phyloP scores from a whole-genome alignment of 805 yeast genomes.

The Wickerhamomyces xylosicus region DNA sequence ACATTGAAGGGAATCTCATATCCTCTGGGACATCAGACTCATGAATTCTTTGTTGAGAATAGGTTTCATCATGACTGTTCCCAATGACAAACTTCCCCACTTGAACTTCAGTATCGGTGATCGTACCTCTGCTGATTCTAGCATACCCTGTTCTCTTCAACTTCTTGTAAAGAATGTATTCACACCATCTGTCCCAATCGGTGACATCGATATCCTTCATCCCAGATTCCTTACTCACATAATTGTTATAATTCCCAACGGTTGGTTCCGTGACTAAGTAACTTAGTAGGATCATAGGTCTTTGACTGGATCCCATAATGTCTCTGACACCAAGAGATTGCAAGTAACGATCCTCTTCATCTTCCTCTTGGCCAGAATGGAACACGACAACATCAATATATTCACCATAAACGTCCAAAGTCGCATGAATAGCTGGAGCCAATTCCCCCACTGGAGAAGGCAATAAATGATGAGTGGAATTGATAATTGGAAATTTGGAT shows the following conservation, averaged over 20 bases:
- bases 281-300: slow-evolving; percentile 82
- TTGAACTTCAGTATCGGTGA: slow-evolving; percentile 95
- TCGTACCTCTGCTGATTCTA: slow-evolving; percentile 82
- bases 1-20: slow-evolving; percentile 66
- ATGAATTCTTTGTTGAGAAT: slow-evolving; percentile 45
- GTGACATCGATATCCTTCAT: slow-evolving; percentile 90
- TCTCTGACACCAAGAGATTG: slow-evolving; percentile 71
- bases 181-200: slow-evolving; percentile 98
- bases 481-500: slow-evolving; percentile 88
- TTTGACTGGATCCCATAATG: slow-evolving; percentile 70
- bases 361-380: slow-evolving; percentile 98
- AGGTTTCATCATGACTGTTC: slow-evolving; percentile 26
- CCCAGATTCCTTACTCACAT: slow-evolving; percentile 73
- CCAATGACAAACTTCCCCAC: slow-evolving; percentile 67
- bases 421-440: slow-evolving; percentile 97
- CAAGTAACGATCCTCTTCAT: slow-evolving; percentile 81
- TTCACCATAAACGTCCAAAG: slow-evolving; percentile 83
- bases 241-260: slow-evolving; percentile 85
- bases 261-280: slow-evolving; percentile 84
- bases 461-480: slow-evolving; percentile 81
- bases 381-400: slow-evolving; percentile 87
- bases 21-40: slow-evolving; percentile 50
- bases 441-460: slow-evolving; percentile 98
- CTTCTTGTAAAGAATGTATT: slow-evolving; percentile 83
- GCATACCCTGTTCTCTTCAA: slow-evolving; percentile 89